Evolutionary conservation across 768 basidiomycete species (phyloP), one percentile per base, ranked within the genome.

Genomic region (Bullera alba): DNA sequence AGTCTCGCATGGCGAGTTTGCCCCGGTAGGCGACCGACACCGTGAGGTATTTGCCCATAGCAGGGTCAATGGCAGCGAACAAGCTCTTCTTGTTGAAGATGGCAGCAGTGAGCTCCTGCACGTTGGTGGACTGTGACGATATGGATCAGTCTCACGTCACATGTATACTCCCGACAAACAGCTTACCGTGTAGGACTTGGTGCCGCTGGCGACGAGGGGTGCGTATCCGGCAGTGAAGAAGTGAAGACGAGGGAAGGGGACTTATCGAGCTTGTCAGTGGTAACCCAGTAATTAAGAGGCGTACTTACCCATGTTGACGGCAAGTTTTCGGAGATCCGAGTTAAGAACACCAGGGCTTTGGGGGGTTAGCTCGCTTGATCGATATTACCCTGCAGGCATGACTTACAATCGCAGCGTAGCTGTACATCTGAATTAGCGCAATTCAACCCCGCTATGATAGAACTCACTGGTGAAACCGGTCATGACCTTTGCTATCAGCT

Each of bases 201-300:
- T 51, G 23, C 46, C 42, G 2, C 55, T 48, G n/a, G 57, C 47
- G 42, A 58, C 51, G 38, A 69, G 60, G 84, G 70, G 71, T 12
- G 70, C 70, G 54, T 64, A 93, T 53, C 93, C 91, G 51, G 90
- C 90, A 81, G 95, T 87, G 82, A 97, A 97, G 82, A 97, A 97
- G 76, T 99, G 93, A 21, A 99, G 86, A 84, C 92, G 90, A 39
- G 90, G 90, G 87, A 93, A 93, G 15, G 91, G 91, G 71, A 93
- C 91, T 89, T 7, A 37, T 22, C 50, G 39, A 50, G 37, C 41
- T 32, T n/a, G 8, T 19, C 17, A 27, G n/a, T 36, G 7, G 2
- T 26, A 34, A 26, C 14, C 2, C 7, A 4, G 32, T n/a, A n/a
- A n/a, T n/a, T 10, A 10, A 34, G 32, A 34, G 42, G 12, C 2